Conservation (phyloP, 2,329 filamentous ascomycete genomes). For the Arthroderma sp. region DNA sequence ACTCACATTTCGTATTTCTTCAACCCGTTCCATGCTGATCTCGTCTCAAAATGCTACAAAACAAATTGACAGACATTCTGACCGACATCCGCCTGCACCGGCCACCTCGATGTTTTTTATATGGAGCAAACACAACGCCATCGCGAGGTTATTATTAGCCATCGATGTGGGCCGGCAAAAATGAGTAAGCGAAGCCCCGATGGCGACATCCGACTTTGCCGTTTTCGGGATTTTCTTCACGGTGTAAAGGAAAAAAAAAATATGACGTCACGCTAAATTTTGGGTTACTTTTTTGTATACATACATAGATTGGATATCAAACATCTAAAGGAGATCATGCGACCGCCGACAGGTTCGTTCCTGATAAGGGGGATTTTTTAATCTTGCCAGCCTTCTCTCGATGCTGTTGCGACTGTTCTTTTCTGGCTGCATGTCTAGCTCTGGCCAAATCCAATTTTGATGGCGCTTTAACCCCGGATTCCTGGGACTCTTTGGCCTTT, state of each 20-base stretch:
- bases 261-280: neutral
- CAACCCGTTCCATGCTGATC: constrained; percentile 18
- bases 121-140: no score
- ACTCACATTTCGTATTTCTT: constrained; percentile 32
- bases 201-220: neutral
- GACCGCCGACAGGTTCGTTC: no score
- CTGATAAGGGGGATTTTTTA: no score
- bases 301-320: neutral
- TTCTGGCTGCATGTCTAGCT: constrained; percentile 40
- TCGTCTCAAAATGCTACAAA: neutral
- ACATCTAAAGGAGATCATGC: no score
- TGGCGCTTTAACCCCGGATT: constrained; percentile 26
- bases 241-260: neutral
- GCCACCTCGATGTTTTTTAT: no score
- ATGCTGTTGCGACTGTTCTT: constrained; percentile 19
- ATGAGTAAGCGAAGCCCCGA: neutral
- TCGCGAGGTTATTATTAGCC: no score
- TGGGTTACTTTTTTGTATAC: neutral
- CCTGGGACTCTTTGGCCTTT: constrained; percentile 36
- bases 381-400: constrained; percentile 7
- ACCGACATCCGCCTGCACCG: no score
- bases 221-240: neutral
- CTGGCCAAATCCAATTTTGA: constrained; percentile 45
- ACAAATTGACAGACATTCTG: no score
- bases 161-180: no score